Percentiles rank a stretch among this genome's conserved stretches.
Evolutionary conservation across 441 rosid genomes (phyloP).

Genomic region (Isatis lusitanica): DNA sequence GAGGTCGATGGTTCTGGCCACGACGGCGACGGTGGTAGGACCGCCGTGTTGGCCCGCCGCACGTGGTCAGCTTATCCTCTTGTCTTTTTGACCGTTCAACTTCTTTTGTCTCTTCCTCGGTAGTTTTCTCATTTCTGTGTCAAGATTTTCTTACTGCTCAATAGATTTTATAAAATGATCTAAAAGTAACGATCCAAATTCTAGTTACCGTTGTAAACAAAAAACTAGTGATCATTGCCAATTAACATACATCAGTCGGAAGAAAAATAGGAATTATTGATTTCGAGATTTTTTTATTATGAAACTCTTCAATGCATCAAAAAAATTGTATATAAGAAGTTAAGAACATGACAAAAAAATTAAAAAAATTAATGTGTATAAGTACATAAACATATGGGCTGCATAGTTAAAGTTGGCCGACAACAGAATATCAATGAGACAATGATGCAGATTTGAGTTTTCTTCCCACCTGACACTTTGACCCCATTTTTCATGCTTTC

Average conservation of each 20-base stretch:
- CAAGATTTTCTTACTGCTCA: constrained; percentile 12
- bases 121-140: background rate
- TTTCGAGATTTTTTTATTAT: background rate
- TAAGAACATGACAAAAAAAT: constrained; percentile 1
- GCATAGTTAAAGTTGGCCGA: constrained; percentile 33
- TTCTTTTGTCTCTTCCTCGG: constrained; percentile 17
- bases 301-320: background rate
- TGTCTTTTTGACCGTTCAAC: constrained; percentile 31
- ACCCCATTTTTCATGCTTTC: constrained; percentile 30
- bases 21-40: constrained; percentile 38
- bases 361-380: background rate
- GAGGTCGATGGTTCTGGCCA: constrained; percentile 14
- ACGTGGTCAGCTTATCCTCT: constrained; percentile 32
- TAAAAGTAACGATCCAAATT: background rate
- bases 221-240: background rate
- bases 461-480: constrained; percentile 34
- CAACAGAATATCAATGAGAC: constrained; percentile 37
- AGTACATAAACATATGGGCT: constrained; percentile 29
- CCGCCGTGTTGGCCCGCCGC: constrained; percentile 32
- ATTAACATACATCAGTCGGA: background rate
- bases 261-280: background rate
- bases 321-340: background rate
- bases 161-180: background rate
- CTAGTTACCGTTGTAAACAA: background rate
- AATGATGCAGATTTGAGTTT: constrained; percentile 32